These are phyloP conservation scores for Wallacemonas collosoma DNA, from an alignment of 208 protist genomes.

Conservation along the genomic window DNA sequence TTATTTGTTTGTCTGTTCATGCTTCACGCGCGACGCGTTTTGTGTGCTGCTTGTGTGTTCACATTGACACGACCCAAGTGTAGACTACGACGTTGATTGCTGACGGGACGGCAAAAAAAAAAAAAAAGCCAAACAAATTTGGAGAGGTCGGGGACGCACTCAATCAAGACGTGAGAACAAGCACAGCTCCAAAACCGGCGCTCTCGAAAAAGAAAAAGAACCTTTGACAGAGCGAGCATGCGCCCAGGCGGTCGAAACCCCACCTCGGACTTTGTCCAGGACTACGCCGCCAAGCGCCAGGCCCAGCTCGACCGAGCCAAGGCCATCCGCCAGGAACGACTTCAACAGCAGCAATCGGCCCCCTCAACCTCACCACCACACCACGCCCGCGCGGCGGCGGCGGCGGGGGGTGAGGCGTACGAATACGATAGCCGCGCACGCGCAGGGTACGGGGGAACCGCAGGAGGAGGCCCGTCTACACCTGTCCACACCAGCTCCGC, in stretches of 20 bases:
- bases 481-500: too few species aligned
- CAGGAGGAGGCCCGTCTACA: too few species aligned
- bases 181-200: too few species aligned
- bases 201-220: background rate
- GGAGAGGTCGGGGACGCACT: background rate
- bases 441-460: too few species aligned
- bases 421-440: background rate
- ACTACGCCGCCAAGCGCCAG: slow-evolving; percentile 86
- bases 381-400: background rate
- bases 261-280: slow-evolving; percentile 80
- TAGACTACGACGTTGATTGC: background rate
- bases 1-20: slow-evolving; percentile 14
- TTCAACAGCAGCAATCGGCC: slow-evolving; percentile 17
- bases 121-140: background rate
- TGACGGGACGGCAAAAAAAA: slow-evolving; percentile 8
- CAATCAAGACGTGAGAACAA: too few species aligned
- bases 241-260: slow-evolving; percentile 28
- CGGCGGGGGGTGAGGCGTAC: background rate
- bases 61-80: too few species aligned
- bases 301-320: slow-evolving; percentile 80
- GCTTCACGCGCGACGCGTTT: background rate
- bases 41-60: background rate
- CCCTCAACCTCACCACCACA: slow-evolving; percentile 8
- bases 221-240: background rate
- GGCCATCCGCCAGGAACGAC: slow-evolving; percentile 72